These are phyloP conservation scores for Gonapodya prolifera DNA, from an alignment of 192 early-diverging fungal genomes.

Conservation along the genomic window DNA sequence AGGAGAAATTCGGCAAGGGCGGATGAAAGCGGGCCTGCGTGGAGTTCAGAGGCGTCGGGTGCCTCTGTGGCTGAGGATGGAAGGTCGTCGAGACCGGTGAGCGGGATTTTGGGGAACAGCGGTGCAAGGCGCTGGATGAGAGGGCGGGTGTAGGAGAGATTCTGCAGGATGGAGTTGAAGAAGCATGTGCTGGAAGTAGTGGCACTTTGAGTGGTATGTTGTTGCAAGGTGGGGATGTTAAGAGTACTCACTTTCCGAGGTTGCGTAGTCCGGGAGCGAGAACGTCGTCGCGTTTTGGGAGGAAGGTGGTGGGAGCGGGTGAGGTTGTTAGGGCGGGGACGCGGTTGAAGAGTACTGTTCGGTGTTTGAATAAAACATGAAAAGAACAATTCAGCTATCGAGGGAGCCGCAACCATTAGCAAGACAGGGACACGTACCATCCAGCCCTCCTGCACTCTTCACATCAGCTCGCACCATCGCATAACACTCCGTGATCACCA, in stretches of 20 bases:
- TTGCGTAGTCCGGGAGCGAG: constrained; percentile 43
- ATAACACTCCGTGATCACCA: constrained; percentile 17
- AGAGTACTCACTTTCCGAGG: constrained; percentile 43
- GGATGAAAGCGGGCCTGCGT: not conserved
- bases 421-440: not conserved
- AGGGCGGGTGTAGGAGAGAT: not conserved
- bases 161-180: constrained; percentile 62
- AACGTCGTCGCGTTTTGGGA: not conserved
- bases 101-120: not conserved
- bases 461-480: constrained; percentile 9
- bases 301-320: not conserved
- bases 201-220: not conserved
- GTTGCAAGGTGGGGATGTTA: not conserved
- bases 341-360: not conserved
- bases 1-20: not conserved
- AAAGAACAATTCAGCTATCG: constrained; percentile 2
- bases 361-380: too few relatives aligned
- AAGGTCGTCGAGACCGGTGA: not conserved
- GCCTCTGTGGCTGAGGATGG: not conserved
- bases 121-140: not conserved
- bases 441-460: not conserved
- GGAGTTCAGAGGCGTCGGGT: not conserved
- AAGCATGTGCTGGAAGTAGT: constrained; percentile 41
- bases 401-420: not conserved
- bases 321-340: not conserved